These are phyloP conservation scores for Fomitopsis palustris DNA, from an alignment of 1,284 basidiomycete genomes.

Conservation along the genomic window DNA sequence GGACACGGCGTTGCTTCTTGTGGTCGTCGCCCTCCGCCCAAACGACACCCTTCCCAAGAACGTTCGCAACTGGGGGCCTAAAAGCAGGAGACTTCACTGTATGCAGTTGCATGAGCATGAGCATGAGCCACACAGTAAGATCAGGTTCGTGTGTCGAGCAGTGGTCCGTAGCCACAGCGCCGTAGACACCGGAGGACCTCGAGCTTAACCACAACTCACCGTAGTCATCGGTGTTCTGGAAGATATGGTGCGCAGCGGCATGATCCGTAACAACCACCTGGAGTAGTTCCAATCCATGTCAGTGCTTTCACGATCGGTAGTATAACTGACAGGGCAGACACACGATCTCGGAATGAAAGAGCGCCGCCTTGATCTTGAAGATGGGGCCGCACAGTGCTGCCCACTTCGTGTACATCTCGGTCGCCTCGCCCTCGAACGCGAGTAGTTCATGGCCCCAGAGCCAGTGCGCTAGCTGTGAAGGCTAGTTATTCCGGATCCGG, in stretches of 20 bases:
- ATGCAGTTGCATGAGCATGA: not conserved
- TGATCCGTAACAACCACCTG: conserved; percentile 36
- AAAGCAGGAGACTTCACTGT: conserved; percentile 25
- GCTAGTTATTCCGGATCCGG: conserved; percentile 9
- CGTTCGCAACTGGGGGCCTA: conserved; percentile 22
- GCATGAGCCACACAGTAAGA: not conserved
- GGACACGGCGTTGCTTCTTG: conserved; percentile 28
- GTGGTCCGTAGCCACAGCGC: not conserved
- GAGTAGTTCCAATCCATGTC: not conserved
- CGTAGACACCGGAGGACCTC: not conserved
- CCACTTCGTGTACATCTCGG: conserved; percentile 35
- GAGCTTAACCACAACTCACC: conserved; percentile 14
- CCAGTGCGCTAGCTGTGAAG: conserved; percentile 19
- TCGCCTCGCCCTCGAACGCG: conserved; percentile 31
- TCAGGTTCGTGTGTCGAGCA: not conserved
- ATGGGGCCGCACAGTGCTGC: conserved; percentile 31
- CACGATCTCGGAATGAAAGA: conserved; percentile 36
- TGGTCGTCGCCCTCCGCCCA: conserved; percentile 30
- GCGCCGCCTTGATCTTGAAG: conserved; percentile 36
- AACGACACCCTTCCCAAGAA: conserved; percentile 26
- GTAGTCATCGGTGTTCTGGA: conserved; percentile 32
- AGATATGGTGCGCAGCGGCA: conserved; percentile 34
- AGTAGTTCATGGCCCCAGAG: conserved; percentile 39
- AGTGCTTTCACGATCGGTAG: not conserved
- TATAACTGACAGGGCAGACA: conserved; percentile 10